Conservation (phyloP, 768 basidiomycete species). For the Antrodiella citrinella region DNA sequence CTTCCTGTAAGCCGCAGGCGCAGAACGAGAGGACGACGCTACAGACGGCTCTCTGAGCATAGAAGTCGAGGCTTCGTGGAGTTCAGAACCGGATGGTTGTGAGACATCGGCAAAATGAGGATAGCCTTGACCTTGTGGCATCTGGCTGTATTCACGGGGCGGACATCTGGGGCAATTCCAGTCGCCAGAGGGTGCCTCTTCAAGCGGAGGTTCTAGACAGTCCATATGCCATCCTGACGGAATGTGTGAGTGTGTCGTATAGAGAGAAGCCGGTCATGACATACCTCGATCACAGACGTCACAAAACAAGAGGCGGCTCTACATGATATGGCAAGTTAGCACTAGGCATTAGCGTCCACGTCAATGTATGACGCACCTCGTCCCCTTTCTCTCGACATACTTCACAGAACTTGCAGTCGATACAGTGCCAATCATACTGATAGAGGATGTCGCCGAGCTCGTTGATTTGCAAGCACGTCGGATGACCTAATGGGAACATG, state of each 20-base stretch:
- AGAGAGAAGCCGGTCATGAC: slow-evolving; percentile 10
- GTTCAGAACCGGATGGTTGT: background rate
- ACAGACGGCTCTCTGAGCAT: slow-evolving; percentile 35
- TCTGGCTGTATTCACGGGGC: too few relatives aligned
- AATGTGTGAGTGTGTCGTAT: slow-evolving; percentile 4
- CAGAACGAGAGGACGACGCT: slow-evolving; percentile 33
- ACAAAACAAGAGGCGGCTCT: slow-evolving; percentile 84
- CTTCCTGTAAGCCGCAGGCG: slow-evolving; percentile 15
- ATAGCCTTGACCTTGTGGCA: slow-evolving; percentile 18
- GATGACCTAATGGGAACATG: slow-evolving; percentile 54
- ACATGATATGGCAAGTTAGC: slow-evolving; percentile 6
- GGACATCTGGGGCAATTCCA: slow-evolving; percentile 76
- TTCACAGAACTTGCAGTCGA: slow-evolving; percentile 90
- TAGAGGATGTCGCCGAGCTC: slow-evolving; percentile 53
- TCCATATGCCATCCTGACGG: slow-evolving; percentile 74
- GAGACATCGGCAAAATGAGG: slow-evolving; percentile 1
- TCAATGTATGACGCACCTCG: slow-evolving; percentile 62
- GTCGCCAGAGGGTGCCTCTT: slow-evolving; percentile 62
- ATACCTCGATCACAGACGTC: slow-evolving; percentile 89
- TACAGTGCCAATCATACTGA: slow-evolving; percentile 79
- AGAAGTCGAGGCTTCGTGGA: slow-evolving; percentile 4
- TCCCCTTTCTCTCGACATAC: slow-evolving; percentile 79
- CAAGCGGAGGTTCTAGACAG: slow-evolving; percentile 67
- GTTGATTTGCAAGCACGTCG: slow-evolving; percentile 69
- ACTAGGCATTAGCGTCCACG: background rate